A percentile compares a stretch with the other conserved stretches of the same genome.
phyloP scores from a whole-genome alignment of 441 rosid species.

The Jatropha multifida region DNA sequence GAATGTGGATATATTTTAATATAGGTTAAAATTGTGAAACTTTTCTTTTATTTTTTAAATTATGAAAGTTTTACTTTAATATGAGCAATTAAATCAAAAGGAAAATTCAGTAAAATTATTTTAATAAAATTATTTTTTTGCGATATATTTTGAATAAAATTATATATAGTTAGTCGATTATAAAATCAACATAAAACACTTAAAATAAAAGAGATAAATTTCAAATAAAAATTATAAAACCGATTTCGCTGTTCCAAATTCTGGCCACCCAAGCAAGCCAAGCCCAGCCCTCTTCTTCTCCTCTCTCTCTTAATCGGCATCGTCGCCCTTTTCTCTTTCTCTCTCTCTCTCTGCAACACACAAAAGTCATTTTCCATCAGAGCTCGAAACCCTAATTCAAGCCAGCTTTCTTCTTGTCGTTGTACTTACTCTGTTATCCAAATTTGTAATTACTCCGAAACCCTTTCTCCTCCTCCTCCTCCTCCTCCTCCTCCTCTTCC shows the following conservation, averaged over 20 bases:
- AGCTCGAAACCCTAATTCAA: conserved; percentile 21
- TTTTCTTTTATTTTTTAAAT: too few species aligned
- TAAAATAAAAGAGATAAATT: too few species aligned
- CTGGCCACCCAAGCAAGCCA: conserved; percentile 3
- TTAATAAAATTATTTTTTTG: too few species aligned
- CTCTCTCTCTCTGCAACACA: conserved; percentile 6
- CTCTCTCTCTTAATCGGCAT: neutral
- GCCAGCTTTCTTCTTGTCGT: neutral
- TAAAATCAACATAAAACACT: too few species aligned
- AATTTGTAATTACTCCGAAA: too few species aligned
- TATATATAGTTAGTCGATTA: too few species aligned
- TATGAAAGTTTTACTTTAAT: too few species aligned
- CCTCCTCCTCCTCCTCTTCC: neutral
- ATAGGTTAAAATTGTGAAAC: too few species aligned
- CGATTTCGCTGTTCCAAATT: neutral
- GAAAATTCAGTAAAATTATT: too few species aligned
- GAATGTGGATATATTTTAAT: too few species aligned
- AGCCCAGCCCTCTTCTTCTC: neutral
- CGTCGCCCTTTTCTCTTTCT: neutral
- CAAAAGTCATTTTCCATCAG: neutral
- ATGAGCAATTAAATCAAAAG: too few species aligned
- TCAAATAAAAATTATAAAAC: neutral
- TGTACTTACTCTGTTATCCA: neutral
- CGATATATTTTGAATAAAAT: too few species aligned
- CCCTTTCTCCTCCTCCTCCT: neutral